Evolutionary conservation across 2,329 filamentous ascomycete genomes (phyloP).

Genomic region (Colletotrichum paranaense): DNA sequence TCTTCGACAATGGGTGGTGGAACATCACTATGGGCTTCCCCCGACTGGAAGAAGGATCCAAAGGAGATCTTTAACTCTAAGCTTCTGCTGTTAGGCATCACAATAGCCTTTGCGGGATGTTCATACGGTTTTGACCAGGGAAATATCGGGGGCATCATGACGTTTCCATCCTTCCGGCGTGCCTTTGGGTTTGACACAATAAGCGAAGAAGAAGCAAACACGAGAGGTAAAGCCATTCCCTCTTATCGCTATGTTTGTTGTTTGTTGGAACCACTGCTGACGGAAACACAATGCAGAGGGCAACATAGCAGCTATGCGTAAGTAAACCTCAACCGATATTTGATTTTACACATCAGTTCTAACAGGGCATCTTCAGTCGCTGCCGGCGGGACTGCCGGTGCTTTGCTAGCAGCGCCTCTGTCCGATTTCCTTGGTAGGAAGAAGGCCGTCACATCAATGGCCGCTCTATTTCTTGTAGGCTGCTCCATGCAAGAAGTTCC

Average conservation of each 20-base stretch:
- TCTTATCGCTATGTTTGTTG: too few species aligned
- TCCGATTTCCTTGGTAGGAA: constrained; percentile 51
- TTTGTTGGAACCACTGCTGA: not conserved
- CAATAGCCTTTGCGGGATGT: constrained; percentile 50
- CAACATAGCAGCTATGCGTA: constrained; percentile 47
- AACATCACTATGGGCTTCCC: constrained; percentile 50
- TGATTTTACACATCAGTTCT: not conserved
- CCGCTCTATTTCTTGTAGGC: constrained; percentile 46
- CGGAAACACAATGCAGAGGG: constrained; percentile 36
- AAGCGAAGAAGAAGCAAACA: constrained; percentile 41
- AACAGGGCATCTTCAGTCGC: constrained; percentile 41
- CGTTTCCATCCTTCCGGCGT: constrained; percentile 47
- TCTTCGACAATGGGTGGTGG: constrained; percentile 47
- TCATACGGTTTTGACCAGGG: constrained; percentile 53
- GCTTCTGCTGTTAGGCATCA: constrained; percentile 45
- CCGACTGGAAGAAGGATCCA: constrained; percentile 49
- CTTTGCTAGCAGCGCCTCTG: constrained; percentile 48
- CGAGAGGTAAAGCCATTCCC: constrained; percentile 24
- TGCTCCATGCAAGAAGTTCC: constrained; percentile 49
- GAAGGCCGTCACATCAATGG: constrained; percentile 46
- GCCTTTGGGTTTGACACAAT: constrained; percentile 48
- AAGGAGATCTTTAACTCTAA: constrained; percentile 50
- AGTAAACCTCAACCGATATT: not conserved
- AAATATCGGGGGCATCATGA: constrained; percentile 52
- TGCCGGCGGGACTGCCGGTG: constrained; percentile 50